Base-by-base conservation (phyloP, 2,329 filamentous ascomycete genomes). In the Colletotrichum sp. region DNA sequence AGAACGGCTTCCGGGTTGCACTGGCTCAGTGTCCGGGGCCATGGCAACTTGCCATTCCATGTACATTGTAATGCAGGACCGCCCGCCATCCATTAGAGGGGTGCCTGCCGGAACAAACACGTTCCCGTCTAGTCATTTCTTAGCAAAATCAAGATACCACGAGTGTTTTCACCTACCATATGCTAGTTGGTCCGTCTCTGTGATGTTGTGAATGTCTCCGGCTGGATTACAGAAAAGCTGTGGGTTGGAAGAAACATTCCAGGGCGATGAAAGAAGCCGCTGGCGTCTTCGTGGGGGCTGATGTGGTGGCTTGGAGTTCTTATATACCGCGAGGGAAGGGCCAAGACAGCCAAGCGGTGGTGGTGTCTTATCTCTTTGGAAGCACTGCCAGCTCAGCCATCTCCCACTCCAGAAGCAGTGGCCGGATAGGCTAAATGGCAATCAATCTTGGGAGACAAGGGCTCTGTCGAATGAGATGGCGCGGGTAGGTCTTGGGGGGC, bases 61-160 rank as follows among this genome's bases (percentile, higher is more conserved):
- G 64, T 74, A 69, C 34, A 65, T 36, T 59, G 32, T 69, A 76
- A 69, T 69, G 8, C 30, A 30, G 21, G 28, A 52, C 44, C 10
- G n/a, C 44, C 16, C 32, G 18, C 13, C 21, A 6, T 21, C n/a
- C n/a, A 36, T 24, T 36, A 32, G 18, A 21, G 70, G 44, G 8
- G 32, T 39, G 21, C 5, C 34, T 71, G n/a, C 10, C 8, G 64
- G 64, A 69, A 64, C 18, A 18, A 5, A 34, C 6, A n/a, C 6
- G 44, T 71, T 69, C 36, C 28, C 18, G 15, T 9, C 63, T 36
- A 49, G 21, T 69, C 34, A 32, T 55, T 69, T 69, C 28, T 76
- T 69, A 69, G 70, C 74, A 66, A 55, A 69, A 73, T 60, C 28
- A 74, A 76, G 74, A 76, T 76, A 76, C 74, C 74, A 76, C 64